These are phyloP conservation scores for Polyporus arcularius DNA, from an alignment of 768 basidiomycete species.

Conservation along the genomic window DNA sequence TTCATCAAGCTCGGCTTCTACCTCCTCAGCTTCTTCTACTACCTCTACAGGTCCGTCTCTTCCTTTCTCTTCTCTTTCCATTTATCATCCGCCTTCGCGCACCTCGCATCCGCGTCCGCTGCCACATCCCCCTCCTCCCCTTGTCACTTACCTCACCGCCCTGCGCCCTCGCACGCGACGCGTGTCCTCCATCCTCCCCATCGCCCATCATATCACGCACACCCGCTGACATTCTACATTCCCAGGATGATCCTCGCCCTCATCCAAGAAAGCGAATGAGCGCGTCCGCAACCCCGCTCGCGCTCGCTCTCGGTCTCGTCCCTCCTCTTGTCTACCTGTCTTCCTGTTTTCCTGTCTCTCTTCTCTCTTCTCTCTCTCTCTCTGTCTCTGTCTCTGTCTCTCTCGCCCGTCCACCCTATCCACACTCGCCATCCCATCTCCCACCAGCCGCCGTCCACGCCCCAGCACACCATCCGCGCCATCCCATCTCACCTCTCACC, in stretches of 20 bases:
- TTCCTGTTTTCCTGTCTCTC: not conserved
- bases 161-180: not conserved
- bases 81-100: not conserved
- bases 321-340: too few species aligned
- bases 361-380: not conserved
- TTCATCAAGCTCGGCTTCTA: conserved; percentile 96
- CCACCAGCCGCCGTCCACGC: too few species aligned
- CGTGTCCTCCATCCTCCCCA: too few species aligned
- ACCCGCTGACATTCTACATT: not conserved
- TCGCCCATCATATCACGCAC: too few species aligned
- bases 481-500: too few species aligned
- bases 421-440: too few species aligned
- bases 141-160: not conserved
- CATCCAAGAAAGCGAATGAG: conserved; percentile 45
- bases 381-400: conserved; percentile 27
- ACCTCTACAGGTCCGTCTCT: conserved; percentile 77
- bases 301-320: too few species aligned
- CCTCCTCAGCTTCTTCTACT: conserved; percentile 89
- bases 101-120: not conserved
- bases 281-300: not conserved
- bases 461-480: too few species aligned
- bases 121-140: not conserved
- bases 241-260: conserved; percentile 55
- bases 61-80: not conserved
- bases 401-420: too few species aligned